phyloP scores from a whole-genome alignment of 108 stramenopile genomes.

The Conticribra guillardii region DNA sequence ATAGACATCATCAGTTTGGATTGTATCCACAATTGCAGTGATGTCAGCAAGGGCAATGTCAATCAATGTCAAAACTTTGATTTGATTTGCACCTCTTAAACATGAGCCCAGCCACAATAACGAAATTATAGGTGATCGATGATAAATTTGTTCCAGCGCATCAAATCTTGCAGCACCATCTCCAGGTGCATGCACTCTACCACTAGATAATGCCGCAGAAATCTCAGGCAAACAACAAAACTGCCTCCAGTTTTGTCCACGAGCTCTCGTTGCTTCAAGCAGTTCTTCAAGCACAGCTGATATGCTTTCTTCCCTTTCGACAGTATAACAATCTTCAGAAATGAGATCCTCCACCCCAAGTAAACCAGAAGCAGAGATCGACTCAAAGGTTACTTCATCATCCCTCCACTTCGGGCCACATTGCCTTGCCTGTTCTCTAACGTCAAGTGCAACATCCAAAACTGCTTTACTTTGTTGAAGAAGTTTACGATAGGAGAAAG shows the following conservation, averaged over 20 bases:
- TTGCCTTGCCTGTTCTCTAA: conserved; percentile 62
- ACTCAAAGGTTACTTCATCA: conserved; percentile 45
- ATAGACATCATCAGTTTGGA: conserved; percentile 1
- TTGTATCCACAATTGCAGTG: background rate
- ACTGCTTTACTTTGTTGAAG: conserved; percentile 40
- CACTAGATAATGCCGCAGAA: conserved; percentile 33
- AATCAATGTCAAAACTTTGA: conserved; percentile 60
- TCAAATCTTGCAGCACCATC: conserved; percentile 6
- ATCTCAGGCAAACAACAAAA: conserved; percentile 68
- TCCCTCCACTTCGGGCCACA: conserved; percentile 61
- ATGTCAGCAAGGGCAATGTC: conserved; percentile 56
- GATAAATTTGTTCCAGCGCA: conserved; percentile 35
- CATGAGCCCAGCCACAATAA: conserved; percentile 74
- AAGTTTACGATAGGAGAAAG: conserved; percentile 59
- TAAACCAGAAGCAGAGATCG: conserved; percentile 54
- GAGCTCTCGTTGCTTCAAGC: conserved; percentile 35
- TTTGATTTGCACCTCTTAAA: conserved; percentile 61
- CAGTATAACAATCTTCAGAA: conserved; percentile 61
- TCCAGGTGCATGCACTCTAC: conserved; percentile 2
- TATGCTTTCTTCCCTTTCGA: conserved; percentile 31
- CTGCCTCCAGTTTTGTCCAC: conserved; percentile 70
- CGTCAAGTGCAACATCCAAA: conserved; percentile 53
- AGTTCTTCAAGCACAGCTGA: conserved; percentile 65
- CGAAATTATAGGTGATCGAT: conserved; percentile 54
- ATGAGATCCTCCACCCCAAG: conserved; percentile 75